Base-by-base conservation (phyloP, 2,329 filamentous ascomycete species). In the Trichoderma cornu-damae region DNA sequence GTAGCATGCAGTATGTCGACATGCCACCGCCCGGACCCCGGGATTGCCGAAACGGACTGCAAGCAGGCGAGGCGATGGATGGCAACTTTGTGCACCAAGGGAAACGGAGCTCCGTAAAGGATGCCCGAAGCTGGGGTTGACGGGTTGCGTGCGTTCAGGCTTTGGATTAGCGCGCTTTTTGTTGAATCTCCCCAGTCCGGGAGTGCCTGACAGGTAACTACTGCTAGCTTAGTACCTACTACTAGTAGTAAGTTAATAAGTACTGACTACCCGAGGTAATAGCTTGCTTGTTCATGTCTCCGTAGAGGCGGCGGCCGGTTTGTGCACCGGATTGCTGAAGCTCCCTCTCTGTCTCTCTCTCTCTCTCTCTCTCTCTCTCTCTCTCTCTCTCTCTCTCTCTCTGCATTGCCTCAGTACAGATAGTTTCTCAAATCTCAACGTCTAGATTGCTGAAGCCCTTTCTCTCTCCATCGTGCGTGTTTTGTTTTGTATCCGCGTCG, bases 101-200 rank as follows among this genome's bases (percentile, higher is more conserved):
- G 28, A 30, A 30, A 30, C 34, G 18, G 16, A 40, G 12, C 28
- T 48, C 28, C 44, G 20, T 14, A 32, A 40, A 42, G 43, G 44
- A n/a, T n/a, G n/a, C n/a, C 53, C 38, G 26, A 53, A 32, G 8
- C 44, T 49, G 26, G n/a, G n/a, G 44, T 20, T 49, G 50, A 26
- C 35, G 20, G 14, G 20, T 28, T 22, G 24, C 14, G 26, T 30
- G 16, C 11, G 12, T 30, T 51, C 35, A 32, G 24, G 48, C n/a
- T 20, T 40, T 18, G 26, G 35, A 38, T 35, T 44, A 53, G 50
- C 50, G 50, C 50, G n/a, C 28, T 12, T 24, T n/a, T 42, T 43
- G 12, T 3, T 43, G 30, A 26, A 22, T 18, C 46, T 49, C 46
- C n/a, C n/a, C 18, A 49, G 24, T 24, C 24, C 16, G 14, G 46